These are phyloP conservation scores for Iberis pinnata DNA, from an alignment of 345 rosid species.

Conservation along the genomic window DNA sequence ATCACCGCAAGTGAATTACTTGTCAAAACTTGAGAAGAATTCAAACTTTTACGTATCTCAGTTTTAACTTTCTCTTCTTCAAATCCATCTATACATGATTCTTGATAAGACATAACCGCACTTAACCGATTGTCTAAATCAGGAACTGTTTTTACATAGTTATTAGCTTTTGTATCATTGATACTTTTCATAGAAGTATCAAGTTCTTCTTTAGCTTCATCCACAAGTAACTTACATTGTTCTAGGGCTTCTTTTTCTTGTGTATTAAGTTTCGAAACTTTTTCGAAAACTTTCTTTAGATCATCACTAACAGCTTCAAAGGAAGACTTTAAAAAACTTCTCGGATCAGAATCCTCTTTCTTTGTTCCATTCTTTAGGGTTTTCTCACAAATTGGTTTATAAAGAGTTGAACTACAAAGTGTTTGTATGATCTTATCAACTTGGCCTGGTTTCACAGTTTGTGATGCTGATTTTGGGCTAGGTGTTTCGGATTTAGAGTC, in stretches of 20 bases:
- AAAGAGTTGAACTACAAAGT: conserved; percentile 47
- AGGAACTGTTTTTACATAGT: conserved; percentile 18
- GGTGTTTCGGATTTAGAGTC: not conserved
- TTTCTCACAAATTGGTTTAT: conserved; percentile 40
- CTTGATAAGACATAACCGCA: conserved; percentile 75
- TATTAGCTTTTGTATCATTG: conserved; percentile 23
- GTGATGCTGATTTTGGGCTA: conserved; percentile 11
- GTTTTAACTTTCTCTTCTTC: conserved; percentile 57
- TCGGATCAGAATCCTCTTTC: conserved; percentile 33
- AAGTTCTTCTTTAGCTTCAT: conserved; percentile 54
- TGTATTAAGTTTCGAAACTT: conserved; percentile 31
- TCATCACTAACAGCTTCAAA: conserved; percentile 44
- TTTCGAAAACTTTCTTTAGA: conserved; percentile 32
- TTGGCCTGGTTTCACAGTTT: conserved; percentile 16
- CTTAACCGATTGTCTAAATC: conserved; percentile 65
- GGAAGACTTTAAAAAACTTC: conserved; percentile 40
- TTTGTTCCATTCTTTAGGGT: conserved; percentile 35
- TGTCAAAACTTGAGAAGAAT: conserved; percentile 41
- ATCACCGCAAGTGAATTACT: conserved; percentile 75
- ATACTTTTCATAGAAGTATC: conserved; percentile 22
- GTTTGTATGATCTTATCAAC: conserved; percentile 35
- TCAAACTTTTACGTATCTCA: conserved; percentile 40
- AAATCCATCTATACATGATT: conserved; percentile 72
- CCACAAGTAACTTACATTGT: conserved; percentile 48
- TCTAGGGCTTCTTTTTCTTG: conserved; percentile 52